Evolutionary conservation across 352 stramenopile genomes (phyloP).

Genomic region (Globisporangium ultimum): DNA sequence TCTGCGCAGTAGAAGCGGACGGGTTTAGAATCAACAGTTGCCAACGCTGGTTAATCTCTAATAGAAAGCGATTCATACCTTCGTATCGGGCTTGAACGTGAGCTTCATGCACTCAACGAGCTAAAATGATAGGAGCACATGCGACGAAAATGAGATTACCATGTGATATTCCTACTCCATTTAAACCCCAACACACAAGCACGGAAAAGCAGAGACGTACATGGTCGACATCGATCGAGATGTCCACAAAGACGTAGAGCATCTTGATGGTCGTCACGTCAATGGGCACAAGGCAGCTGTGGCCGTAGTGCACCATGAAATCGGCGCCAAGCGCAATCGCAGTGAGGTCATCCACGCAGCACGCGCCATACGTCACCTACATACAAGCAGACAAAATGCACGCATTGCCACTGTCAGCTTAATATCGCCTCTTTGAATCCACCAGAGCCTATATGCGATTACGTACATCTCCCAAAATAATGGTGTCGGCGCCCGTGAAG

Average conservation of each 20-base stretch:
- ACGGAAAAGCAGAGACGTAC: constrained; percentile 26
- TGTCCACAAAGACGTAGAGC: constrained; percentile 99
- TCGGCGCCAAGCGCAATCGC: constrained; percentile 94
- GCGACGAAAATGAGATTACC: too few species aligned
- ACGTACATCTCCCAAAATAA: constrained; percentile 97
- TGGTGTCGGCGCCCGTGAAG: constrained; percentile 88
- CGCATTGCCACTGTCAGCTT: too few species aligned
- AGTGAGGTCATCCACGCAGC: constrained; percentile 98
- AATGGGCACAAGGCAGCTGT: constrained; percentile 98
- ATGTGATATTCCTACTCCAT: too few species aligned
- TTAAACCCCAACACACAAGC: background rate
- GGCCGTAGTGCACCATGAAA: constrained; percentile 99
- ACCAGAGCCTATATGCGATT: too few species aligned
- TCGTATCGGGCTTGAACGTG: constrained; percentile 76
- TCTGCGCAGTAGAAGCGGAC: constrained; percentile 19
- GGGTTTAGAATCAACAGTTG: too few species aligned
- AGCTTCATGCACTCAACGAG: constrained; percentile 95
- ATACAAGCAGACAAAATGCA: background rate
- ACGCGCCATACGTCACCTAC: constrained; percentile 98
- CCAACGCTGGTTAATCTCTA: background rate
- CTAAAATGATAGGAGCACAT: constrained; percentile 23
- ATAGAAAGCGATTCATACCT: constrained; percentile 29
- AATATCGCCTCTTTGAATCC: too few species aligned
- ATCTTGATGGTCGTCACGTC: constrained; percentile 94
- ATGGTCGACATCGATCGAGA: constrained; percentile 97